Evolutionary conservation across 1,139 yeast genomes (phyloP).

Genomic region (Chernovozyma sophiae-reginae): DNA sequence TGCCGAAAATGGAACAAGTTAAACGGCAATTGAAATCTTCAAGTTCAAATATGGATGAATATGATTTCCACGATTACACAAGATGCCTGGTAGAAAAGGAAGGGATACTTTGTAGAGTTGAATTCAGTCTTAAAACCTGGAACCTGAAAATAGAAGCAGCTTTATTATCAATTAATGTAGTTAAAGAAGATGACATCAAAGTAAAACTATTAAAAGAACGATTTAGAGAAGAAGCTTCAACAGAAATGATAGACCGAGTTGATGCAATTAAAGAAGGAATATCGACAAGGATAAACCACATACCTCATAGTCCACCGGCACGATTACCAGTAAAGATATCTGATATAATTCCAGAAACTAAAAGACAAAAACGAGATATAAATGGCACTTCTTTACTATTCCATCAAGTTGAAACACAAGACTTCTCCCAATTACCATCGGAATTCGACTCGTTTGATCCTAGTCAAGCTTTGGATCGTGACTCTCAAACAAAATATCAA

Average conservation of each 20-base stretch:
- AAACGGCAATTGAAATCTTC: neutral
- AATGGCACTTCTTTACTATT: neutral
- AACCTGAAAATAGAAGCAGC: constrained; percentile 10
- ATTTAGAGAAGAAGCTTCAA: neutral
- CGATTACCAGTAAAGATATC: neutral
- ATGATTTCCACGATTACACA: constrained; percentile 9
- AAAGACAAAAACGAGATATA: neutral
- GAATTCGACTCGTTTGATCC: neutral
- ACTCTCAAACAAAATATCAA: neutral
- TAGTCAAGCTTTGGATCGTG: neutral
- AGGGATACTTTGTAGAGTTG: constrained; percentile 13
- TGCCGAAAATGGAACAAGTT: neutral
- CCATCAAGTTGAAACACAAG: neutral
- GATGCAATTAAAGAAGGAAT: neutral
- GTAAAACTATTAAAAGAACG: neutral
- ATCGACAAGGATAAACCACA: neutral
- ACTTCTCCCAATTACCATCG: neutral
- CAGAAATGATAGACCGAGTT: neutral
- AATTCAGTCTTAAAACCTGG: constrained; percentile 11
- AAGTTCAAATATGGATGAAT: constrained; percentile 1
- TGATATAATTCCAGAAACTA: neutral
- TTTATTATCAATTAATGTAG: neutral
- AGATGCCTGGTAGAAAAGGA: constrained; percentile 12
- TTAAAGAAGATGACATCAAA: neutral
- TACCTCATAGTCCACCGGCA: neutral